Percentiles rank a stretch among this genome's conserved stretches.
Conservation (phyloP, 129 eudicot species). For the Chrysanthemum makinoi region DNA sequence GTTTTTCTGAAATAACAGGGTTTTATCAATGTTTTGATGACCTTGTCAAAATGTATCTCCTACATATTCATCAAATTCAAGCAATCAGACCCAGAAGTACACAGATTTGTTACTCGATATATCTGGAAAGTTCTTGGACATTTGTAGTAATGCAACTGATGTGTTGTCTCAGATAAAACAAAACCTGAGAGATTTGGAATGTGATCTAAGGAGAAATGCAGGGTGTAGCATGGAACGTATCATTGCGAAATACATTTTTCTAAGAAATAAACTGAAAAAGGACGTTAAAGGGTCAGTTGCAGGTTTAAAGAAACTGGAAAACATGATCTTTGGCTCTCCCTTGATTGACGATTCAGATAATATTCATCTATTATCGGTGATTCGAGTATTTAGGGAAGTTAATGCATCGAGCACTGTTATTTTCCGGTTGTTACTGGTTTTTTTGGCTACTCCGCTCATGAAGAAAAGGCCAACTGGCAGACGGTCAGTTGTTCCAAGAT, state of each 20-base stretch:
- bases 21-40: constrained; percentile 39
- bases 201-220: constrained; percentile 29
- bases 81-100: constrained; percentile 22
- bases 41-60: constrained; percentile 20
- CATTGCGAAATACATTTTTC: constrained; percentile 18
- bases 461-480: constrained; percentile 13
- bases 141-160: constrained; percentile 31
- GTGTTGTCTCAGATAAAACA: constrained; percentile 22
- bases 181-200: constrained; percentile 17
- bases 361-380: constrained; percentile 18
- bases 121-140: constrained; percentile 32
- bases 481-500: constrained; percentile 26
- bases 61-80: constrained; percentile 19
- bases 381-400: constrained; percentile 31
- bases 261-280: constrained; percentile 33
- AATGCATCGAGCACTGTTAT: constrained; percentile 22
- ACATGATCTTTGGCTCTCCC: background rate
- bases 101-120: constrained; percentile 30
- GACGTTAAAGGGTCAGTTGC: constrained; percentile 17
- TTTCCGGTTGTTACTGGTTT: constrained; percentile 7
- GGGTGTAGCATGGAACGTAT: constrained; percentile 17
- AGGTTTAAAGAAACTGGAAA: constrained; percentile 17
- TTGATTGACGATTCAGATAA: constrained; percentile 10
- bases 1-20: constrained; percentile 23
- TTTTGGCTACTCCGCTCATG: constrained; percentile 15